Conservation (phyloP, 108 stramenopile genomes). For the Cylindrotheca closterium region DNA sequence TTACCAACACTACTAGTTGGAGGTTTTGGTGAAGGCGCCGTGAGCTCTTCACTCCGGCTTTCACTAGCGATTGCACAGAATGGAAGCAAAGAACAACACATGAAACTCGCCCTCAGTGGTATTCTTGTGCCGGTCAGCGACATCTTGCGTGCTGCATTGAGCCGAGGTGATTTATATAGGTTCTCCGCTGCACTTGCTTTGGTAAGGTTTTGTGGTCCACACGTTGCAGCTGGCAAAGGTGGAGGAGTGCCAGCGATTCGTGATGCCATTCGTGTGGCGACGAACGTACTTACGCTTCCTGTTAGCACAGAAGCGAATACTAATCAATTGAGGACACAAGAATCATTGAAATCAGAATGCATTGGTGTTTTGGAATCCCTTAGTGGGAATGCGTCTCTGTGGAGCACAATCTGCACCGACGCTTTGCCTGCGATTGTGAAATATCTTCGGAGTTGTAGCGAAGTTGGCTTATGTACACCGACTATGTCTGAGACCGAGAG, state of each 20-base stretch:
- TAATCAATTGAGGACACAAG: slow-evolving; percentile 44
- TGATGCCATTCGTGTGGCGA: slow-evolving; percentile 60
- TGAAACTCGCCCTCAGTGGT: slow-evolving; percentile 61
- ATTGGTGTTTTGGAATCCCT: slow-evolving; percentile 67
- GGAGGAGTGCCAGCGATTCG: slow-evolving; percentile 56
- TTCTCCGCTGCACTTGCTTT: slow-evolving; percentile 62
- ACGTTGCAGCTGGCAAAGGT: slow-evolving; percentile 42
- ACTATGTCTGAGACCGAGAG: slow-evolving; percentile 28
- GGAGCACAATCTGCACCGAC: slow-evolving; percentile 57
- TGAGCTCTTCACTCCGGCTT: slow-evolving; percentile 56
- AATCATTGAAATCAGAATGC: slow-evolving; percentile 63
- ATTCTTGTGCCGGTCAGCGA: slow-evolving; percentile 76
- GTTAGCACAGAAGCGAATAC: slow-evolving; percentile 32
- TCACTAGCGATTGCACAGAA: slow-evolving; percentile 69
- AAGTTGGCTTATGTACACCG: slow-evolving; percentile 2
- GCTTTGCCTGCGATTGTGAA: slow-evolving; percentile 64
- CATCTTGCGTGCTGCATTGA: slow-evolving; percentile 53
- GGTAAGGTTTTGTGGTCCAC: slow-evolving; percentile 74
- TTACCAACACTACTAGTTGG: slow-evolving; percentile 76
- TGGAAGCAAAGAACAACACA: slow-evolving; percentile 56
- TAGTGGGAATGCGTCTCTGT: slow-evolving; percentile 66
- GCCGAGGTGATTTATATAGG: slow-evolving; percentile 51
- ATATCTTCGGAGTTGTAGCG: slow-evolving; percentile 38
- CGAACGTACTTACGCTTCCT: slow-evolving; percentile 55
- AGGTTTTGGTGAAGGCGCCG: slow-evolving; percentile 61